These are phyloP conservation scores for Curvularia lunata DNA, from an alignment of 2,329 filamentous ascomycete species.

Conservation along the genomic window DNA sequence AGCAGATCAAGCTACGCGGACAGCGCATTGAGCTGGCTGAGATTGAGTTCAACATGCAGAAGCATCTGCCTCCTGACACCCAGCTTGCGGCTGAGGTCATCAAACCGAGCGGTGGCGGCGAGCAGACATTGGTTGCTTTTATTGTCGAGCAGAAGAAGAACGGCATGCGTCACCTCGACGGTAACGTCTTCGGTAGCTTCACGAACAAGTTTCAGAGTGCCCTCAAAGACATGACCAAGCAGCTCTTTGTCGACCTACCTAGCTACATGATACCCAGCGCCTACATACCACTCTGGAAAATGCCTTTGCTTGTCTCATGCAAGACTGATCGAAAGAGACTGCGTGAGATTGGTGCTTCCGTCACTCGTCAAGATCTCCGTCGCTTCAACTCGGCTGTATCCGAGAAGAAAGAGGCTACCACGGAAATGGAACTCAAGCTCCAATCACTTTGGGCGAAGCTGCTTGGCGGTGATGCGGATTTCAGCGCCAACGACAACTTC, in stretches of 20 bases:
- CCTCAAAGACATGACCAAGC: slow-evolving; percentile 38
- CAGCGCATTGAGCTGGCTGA: slow-evolving; percentile 50
- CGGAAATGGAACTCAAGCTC: slow-evolving; percentile 41
- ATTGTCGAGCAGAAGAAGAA: slow-evolving; percentile 41
- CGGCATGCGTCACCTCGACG: slow-evolving; percentile 40
- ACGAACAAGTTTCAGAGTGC: slow-evolving; percentile 40
- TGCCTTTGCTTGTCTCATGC: slow-evolving; percentile 45
- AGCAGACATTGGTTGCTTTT: slow-evolving; percentile 45
- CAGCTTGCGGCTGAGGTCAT: slow-evolving; percentile 60
- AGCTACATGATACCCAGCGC: slow-evolving; percentile 47
- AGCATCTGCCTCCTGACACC: slow-evolving; percentile 47
- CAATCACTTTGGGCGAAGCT: slow-evolving; percentile 42
- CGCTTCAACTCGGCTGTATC: slow-evolving; percentile 39
- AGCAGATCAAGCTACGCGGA: slow-evolving; percentile 52
- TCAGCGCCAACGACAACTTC: slow-evolving; percentile 50
- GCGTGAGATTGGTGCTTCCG: slow-evolving; percentile 40
- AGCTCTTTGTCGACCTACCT: slow-evolving; percentile 39
- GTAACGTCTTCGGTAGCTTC: slow-evolving; percentile 41
- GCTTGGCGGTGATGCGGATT: slow-evolving; percentile 42
- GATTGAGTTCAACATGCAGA: slow-evolving; percentile 50
- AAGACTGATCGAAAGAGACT: slow-evolving; percentile 48
- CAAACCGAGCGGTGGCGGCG: slow-evolving; percentile 42
- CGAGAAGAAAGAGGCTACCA: slow-evolving; percentile 53
- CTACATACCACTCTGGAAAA: slow-evolving; percentile 46
- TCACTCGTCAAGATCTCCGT: slow-evolving; percentile 42